Base-by-base conservation (phyloP, 352 stramenopile genomes). In the Phytopythium boreale region DNA sequence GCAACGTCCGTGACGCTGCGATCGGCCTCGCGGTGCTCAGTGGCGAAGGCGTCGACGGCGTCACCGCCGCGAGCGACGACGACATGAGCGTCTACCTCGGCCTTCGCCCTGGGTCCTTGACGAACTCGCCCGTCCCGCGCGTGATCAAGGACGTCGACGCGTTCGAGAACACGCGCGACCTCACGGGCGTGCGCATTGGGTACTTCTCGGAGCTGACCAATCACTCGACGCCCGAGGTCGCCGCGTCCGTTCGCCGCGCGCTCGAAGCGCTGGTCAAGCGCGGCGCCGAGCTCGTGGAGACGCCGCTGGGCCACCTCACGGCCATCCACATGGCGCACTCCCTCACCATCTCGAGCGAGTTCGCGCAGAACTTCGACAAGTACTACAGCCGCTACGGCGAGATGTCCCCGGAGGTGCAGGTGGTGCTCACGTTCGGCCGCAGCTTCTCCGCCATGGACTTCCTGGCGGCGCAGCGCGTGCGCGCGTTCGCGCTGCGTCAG, bases 1-100 rank as follows among this genome's bases (percentile, higher is more conserved):
- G 70, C 24, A 90, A 62, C 31, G 79, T 96, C 17, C 75, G 82
- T 12, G 92, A 98, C 60, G 82, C 79, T 20, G 88, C 88, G 19
- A 71, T 97, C 31, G 89, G 77, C 22, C 97, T 97, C 52, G 83
- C 83, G 12, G 75, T 96, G 61, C 89, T 97, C 67, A 89, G 85
- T 49, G 83, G 82, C 1, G 71, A 71, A 36, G 75, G 90, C 58
- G 69, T 77, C 31, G 62, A 51, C 37, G 52, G 10, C 19, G 43
- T 2, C 20, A 39, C 15, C 4, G 12, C 0, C 26, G 7, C 55
- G 4, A 22, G 17, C 14, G 36, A 20, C 31, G 53, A 59, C 34
- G 55, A 60, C 55, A 60, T 60, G 55, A 50, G 36, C 39, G 55
- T 46, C n/a, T 60, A 60, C 55, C 39, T 60, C 4, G 55, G 55